These are phyloP conservation scores for Trichoderma sp. DNA, from an alignment of 2,329 filamentous ascomycete species.

Conservation along the genomic window DNA sequence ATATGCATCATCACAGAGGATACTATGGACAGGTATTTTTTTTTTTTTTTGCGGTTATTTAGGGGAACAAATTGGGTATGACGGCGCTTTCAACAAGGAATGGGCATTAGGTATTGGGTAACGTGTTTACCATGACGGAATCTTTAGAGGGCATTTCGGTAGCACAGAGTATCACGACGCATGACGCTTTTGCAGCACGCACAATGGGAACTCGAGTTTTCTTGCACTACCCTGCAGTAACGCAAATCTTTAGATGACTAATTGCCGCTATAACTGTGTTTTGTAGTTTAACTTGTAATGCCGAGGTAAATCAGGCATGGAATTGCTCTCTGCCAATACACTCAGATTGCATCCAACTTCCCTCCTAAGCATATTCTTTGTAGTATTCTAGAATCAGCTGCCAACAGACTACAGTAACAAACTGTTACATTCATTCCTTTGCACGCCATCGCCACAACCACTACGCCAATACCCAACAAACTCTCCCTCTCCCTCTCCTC, in stretches of 20 bases:
- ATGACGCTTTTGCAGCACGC: not conserved
- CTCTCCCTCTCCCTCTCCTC: not conserved
- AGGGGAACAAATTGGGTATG: not conserved
- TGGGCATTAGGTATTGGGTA: not conserved
- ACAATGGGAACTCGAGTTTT: not conserved
- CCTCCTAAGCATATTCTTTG: too few relatives aligned
- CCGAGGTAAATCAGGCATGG: not conserved
- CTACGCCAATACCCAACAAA: not conserved
- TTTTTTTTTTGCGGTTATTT: not conserved
- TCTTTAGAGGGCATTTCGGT: not conserved
- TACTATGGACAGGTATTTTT: not conserved
- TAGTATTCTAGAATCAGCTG: not conserved
- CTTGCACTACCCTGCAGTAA: not conserved
- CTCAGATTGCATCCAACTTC: not conserved
- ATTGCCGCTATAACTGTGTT: not conserved
- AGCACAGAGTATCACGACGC: not conserved
- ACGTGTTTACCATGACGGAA: not conserved
- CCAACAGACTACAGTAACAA: too few relatives aligned
- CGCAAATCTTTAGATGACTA: not conserved
- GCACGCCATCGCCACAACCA: not conserved
- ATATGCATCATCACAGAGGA: not conserved
- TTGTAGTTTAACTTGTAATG: not conserved
- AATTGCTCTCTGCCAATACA: not conserved
- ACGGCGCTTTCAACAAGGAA: not conserved
- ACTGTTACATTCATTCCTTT: too few relatives aligned